A percentile compares a stretch with the other conserved stretches of the same genome.
Conservation (phyloP, 75 land plant genomes). For the Pinus albicaulis region DNA sequence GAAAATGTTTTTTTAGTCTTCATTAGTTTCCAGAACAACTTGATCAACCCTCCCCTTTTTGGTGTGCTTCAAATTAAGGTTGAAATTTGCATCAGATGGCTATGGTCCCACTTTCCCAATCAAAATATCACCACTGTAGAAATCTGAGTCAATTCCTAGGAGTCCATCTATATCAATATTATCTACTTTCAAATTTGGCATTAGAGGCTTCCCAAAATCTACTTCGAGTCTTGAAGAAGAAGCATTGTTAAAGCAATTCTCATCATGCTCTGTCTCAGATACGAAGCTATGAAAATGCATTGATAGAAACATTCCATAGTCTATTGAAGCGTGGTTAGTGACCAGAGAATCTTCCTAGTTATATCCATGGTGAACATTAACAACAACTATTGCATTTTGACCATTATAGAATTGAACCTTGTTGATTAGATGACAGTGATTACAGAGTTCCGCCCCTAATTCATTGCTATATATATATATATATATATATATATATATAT, state of each 20-base stretch:
- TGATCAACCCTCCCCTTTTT: too few relatives aligned
- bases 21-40: slow-evolving; percentile 75
- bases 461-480: too few relatives aligned
- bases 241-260: not conserved
- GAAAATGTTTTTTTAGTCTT: slow-evolving; percentile 75
- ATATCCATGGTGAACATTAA: slow-evolving; percentile 77
- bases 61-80: slow-evolving; percentile 77
- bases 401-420: slow-evolving; percentile 79
- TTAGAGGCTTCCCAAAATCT: slow-evolving; percentile 46
- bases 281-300: too few relatives aligned
- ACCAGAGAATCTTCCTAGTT: slow-evolving; percentile 97
- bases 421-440: too few relatives aligned
- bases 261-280: slow-evolving; percentile 51
- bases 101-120: slow-evolving; percentile 53
- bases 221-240: slow-evolving; percentile 10
- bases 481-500: too few relatives aligned
- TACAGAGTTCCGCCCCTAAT: too few relatives aligned
- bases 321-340: slow-evolving; percentile 74
- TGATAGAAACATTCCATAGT: slow-evolving; percentile 91
- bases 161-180: slow-evolving; percentile 89
- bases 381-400: slow-evolving; percentile 84
- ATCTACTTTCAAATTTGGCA: slow-evolving; percentile 46
- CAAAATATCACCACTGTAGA: too few relatives aligned
- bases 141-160: slow-evolving; percentile 73
- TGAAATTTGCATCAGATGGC: slow-evolving; percentile 55